phyloP scores from a whole-genome alignment of 768 basidiomycete species.

The Xerocomus potaroensis region DNA sequence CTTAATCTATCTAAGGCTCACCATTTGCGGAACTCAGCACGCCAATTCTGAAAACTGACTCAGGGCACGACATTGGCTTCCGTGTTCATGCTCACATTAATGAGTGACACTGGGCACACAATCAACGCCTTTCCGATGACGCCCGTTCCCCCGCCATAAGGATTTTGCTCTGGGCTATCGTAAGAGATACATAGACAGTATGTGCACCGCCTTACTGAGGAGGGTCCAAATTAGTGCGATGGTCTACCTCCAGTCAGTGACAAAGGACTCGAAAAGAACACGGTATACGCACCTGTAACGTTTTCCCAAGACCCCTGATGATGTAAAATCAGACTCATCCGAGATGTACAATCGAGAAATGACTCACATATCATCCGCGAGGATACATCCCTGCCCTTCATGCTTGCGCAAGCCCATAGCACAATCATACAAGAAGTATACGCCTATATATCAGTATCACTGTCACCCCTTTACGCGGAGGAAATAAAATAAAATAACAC shows the following conservation, averaged over 20 bases:
- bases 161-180: slow-evolving; percentile 66
- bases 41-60: slow-evolving; percentile 72
- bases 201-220: slow-evolving; percentile 57
- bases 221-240: slow-evolving; percentile 92
- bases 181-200: background rate
- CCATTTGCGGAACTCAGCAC: slow-evolving; percentile 95
- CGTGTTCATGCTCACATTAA: slow-evolving; percentile 53
- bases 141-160: slow-evolving; percentile 53
- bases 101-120: slow-evolving; percentile 89
- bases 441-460: slow-evolving; percentile 39
- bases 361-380: slow-evolving; percentile 91
- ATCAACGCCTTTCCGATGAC: slow-evolving; percentile 79
- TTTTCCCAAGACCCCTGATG: slow-evolving; percentile 98
- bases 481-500: too few species aligned
- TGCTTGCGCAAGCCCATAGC: slow-evolving; percentile 92
- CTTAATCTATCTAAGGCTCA: slow-evolving; percentile 33
- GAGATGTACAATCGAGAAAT: background rate
- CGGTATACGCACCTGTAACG: slow-evolving; percentile 58
- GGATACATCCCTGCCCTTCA: slow-evolving; percentile 90
- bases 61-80: background rate
- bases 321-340: too few species aligned
- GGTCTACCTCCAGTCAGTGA: slow-evolving; percentile 41
- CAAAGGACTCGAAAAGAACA: background rate
- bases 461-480: background rate
- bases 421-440: slow-evolving; percentile 91